Evolutionary conservation across 148 eudicot species (phyloP).

Genomic region (Simmondsia chinensis): DNA sequence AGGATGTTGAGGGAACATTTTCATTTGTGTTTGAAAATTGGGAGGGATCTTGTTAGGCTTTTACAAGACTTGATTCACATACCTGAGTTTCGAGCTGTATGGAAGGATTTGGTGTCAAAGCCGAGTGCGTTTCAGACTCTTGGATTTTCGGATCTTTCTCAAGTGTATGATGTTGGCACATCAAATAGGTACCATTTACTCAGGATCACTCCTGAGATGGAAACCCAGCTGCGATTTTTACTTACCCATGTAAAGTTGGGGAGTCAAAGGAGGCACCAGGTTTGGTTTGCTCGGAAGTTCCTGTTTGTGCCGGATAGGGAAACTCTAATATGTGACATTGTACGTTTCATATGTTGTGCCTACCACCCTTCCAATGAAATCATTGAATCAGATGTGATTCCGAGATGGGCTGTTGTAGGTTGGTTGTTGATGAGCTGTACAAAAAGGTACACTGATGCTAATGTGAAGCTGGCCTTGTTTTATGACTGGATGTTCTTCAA

Average conservation of each 20-base stretch:
- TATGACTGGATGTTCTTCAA: slow-evolving; percentile 96
- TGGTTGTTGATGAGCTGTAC: slow-evolving; percentile 58
- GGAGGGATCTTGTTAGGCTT: slow-evolving; percentile 86
- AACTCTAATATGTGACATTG: slow-evolving; percentile 55
- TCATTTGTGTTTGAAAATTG: slow-evolving; percentile 58
- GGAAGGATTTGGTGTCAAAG: slow-evolving; percentile 63
- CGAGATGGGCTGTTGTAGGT: slow-evolving; percentile 92
- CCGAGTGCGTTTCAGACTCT: slow-evolving; percentile 39
- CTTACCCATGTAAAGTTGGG: slow-evolving; percentile 73
- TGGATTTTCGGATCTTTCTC: slow-evolving; percentile 48
- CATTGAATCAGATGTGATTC: slow-evolving; percentile 58
- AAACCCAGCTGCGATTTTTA: slow-evolving; percentile 66
- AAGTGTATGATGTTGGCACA: slow-evolving; percentile 50
- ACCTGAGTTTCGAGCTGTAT: slow-evolving; percentile 58
- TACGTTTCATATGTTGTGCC: slow-evolving; percentile 74
- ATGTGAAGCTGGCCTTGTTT: slow-evolving; percentile 67
- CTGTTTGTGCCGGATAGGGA: slow-evolving; percentile 52
- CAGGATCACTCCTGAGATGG: slow-evolving; percentile 74
- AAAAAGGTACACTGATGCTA: slow-evolving; percentile 58
- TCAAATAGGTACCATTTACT: slow-evolving; percentile 58
- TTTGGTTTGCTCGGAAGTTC: slow-evolving; percentile 72
- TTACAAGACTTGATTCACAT: slow-evolving; percentile 77
- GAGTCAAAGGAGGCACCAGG: slow-evolving; percentile 60
- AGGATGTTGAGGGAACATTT: slow-evolving; percentile 68
- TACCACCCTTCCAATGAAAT: slow-evolving; percentile 81